Percentiles rank a stretch among this genome's conserved stretches.
Conservation (phyloP, 208 protist genomes). For the Trypanosoma lewisi region DNA sequence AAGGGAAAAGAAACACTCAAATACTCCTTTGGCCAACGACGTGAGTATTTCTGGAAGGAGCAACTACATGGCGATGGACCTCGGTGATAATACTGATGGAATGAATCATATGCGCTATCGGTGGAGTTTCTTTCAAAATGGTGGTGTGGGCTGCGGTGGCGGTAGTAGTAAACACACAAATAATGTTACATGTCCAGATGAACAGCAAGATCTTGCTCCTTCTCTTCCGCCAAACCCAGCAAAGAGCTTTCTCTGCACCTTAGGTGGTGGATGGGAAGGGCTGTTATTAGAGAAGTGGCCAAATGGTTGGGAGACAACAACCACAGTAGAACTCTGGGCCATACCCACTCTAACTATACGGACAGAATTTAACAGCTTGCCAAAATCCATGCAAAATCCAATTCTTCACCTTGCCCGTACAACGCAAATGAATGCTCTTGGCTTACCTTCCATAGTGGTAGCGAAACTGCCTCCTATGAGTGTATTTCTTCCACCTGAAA, state of each 20-base stretch:
- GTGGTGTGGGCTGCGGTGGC: too few relatives aligned
- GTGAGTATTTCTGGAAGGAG: too few relatives aligned
- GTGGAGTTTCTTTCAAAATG: conserved; percentile 16
- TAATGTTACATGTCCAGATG: conserved; percentile 36
- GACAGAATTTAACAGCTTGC: conserved; percentile 69
- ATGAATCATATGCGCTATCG: background rate
- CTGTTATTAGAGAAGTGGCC: conserved; percentile 87
- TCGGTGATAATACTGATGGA: background rate
- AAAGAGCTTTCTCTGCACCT: conserved; percentile 50
- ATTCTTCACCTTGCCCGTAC: conserved; percentile 57
- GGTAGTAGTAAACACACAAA: background rate
- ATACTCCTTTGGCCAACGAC: background rate
- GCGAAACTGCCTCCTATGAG: conserved; percentile 83
- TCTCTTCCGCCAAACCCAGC: conserved; percentile 48
- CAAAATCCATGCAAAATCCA: conserved; percentile 47
- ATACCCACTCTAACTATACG: conserved; percentile 72
- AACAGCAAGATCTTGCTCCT: conserved; percentile 80
- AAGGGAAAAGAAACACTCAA: background rate
- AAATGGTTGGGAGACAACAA: conserved; percentile 77
- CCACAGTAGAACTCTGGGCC: conserved; percentile 74
- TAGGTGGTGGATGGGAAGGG: conserved; percentile 83
- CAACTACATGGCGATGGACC: too few relatives aligned
- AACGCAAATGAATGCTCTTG: conserved; percentile 66
- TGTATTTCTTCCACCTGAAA: conserved; percentile 43
- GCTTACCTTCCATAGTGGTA: conserved; percentile 40